Conservation (phyloP, 73 alveolate species). For the Paramecium primaurelia region DNA sequence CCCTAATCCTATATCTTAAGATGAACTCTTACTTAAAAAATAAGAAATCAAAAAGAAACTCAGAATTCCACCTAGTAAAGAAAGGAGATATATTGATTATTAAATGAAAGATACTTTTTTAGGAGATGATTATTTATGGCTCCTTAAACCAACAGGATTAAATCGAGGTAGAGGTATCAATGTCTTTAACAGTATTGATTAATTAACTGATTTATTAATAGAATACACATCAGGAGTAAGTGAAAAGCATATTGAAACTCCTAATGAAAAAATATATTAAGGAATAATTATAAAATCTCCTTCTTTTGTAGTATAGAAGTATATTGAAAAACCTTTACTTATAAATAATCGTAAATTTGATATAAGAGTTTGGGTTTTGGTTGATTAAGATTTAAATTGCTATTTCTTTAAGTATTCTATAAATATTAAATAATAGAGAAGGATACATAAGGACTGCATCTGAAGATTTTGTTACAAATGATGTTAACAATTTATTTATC, state of each 20-base stretch:
- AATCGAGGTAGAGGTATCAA: slow-evolving; percentile 95
- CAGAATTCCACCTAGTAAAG: background rate
- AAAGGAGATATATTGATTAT: background rate
- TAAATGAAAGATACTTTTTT: slow-evolving; percentile 66
- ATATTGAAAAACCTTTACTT: slow-evolving; percentile 84
- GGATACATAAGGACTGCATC: slow-evolving; percentile 71
- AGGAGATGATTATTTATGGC: slow-evolving; percentile 86
- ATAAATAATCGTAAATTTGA: slow-evolving; percentile 83
- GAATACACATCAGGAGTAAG: background rate
- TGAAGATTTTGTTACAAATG: slow-evolving; percentile 53
- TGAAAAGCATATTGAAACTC: background rate
- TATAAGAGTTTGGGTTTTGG: slow-evolving; percentile 48
- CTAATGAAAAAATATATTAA: background rate
- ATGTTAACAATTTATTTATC: slow-evolving; percentile 69
- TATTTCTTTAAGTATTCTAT: background rate
- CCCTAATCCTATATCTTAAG: background rate
- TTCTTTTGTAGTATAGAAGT: slow-evolving; percentile 53
- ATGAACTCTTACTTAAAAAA: background rate
- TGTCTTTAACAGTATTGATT: slow-evolving; percentile 71
- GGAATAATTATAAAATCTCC: slow-evolving; percentile 1
- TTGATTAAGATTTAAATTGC: background rate
- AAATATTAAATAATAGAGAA: background rate
- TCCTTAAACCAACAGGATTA: slow-evolving; percentile 86
- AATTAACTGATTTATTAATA: slow-evolving; percentile 47
- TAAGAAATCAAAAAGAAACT: background rate